Evolutionary conservation across 225 moss, liverwort and hornwort genomes (phyloP).

Genomic region (Lunularia cruciata): DNA sequence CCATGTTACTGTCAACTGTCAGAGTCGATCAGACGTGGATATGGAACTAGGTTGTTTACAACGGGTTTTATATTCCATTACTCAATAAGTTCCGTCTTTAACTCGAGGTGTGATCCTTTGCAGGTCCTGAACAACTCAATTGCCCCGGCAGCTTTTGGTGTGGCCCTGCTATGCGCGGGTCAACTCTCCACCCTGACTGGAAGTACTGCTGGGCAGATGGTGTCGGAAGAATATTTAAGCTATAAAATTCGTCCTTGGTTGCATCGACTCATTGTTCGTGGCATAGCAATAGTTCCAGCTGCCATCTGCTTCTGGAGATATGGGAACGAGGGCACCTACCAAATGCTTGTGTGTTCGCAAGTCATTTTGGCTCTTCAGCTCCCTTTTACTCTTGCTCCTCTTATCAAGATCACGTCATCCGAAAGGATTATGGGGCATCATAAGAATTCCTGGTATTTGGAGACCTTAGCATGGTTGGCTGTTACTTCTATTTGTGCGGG

Average conservation of each 20-base stretch:
- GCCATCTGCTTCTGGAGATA: slow-evolving; percentile 62
- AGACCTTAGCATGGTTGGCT: slow-evolving; percentile 67
- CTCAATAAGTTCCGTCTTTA: no score
- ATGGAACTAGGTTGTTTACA: no score
- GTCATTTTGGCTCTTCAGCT: slow-evolving; percentile 75
- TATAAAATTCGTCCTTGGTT: slow-evolving; percentile 68
- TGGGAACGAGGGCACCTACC: slow-evolving; percentile 76
- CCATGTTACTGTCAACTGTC: no score
- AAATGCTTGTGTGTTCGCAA: slow-evolving; percentile 67
- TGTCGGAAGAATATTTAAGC: slow-evolving; percentile 65
- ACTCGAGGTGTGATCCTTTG: no score
- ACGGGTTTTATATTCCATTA: no score
- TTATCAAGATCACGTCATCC: slow-evolving; percentile 79
- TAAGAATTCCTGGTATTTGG: slow-evolving; percentile 60
- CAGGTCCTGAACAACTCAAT: slow-evolving; percentile 74
- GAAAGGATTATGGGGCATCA: slow-evolving; percentile 73
- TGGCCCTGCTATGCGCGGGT: slow-evolving; percentile 70
- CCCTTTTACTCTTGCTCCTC: slow-evolving; percentile 77
- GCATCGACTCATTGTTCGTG: slow-evolving; percentile 63
- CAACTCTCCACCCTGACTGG: slow-evolving; percentile 73
- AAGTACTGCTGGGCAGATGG: slow-evolving; percentile 67
- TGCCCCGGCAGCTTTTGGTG: slow-evolving; percentile 66
- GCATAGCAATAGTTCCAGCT: slow-evolving; percentile 63
- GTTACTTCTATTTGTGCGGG: slow-evolving; percentile 55
- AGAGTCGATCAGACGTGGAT: no score